Conservation (phyloP, 345 rosid genomes). For the Schrenkiella parvula region DNA sequence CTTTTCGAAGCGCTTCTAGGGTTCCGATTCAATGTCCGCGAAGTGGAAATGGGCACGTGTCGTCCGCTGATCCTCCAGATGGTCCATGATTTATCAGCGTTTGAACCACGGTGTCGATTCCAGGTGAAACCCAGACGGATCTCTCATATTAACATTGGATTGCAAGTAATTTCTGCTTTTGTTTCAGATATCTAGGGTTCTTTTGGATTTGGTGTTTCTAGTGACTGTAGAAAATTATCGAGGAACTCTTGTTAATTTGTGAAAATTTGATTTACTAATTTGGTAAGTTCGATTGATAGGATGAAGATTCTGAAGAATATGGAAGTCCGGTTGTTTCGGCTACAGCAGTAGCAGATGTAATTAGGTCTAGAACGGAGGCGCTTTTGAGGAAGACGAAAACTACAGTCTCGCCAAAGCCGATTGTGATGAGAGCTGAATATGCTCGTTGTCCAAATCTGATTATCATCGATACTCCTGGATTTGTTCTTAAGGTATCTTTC, state of each 20-base stretch:
- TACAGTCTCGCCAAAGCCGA: constrained; percentile 90
- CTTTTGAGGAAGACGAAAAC: constrained; percentile 67
- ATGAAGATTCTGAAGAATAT: constrained; percentile 92
- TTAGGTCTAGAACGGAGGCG: constrained; percentile 71
- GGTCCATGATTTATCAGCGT: constrained; percentile 86
- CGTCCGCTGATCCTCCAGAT: constrained; percentile 91
- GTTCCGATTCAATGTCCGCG: constrained; percentile 91
- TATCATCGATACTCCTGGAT: constrained; percentile 94
- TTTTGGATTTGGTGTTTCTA: neutral
- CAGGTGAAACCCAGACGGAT: constrained; percentile 40
- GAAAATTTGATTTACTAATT: neutral
- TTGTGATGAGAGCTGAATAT: constrained; percentile 97
- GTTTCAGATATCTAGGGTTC: neutral
- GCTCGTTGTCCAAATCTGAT: constrained; percentile 97
- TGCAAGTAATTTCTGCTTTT: neutral
- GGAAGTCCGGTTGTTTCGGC: constrained; percentile 71
- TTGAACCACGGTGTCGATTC: constrained; percentile 85
- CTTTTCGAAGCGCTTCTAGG: constrained; percentile 93
- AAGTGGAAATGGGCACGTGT: constrained; percentile 98
- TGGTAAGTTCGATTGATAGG: constrained; percentile 38
- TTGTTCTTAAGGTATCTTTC: constrained; percentile 76
- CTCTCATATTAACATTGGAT: neutral
- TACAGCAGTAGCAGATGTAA: constrained; percentile 69
- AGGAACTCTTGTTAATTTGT: neutral
- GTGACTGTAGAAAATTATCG: neutral